A percentile compares a stretch with the other conserved stretches of the same genome.
Evolutionary conservation across 1,139 yeast genomes (phyloP).

Genomic region (Wickerhamomyces sp.): DNA sequence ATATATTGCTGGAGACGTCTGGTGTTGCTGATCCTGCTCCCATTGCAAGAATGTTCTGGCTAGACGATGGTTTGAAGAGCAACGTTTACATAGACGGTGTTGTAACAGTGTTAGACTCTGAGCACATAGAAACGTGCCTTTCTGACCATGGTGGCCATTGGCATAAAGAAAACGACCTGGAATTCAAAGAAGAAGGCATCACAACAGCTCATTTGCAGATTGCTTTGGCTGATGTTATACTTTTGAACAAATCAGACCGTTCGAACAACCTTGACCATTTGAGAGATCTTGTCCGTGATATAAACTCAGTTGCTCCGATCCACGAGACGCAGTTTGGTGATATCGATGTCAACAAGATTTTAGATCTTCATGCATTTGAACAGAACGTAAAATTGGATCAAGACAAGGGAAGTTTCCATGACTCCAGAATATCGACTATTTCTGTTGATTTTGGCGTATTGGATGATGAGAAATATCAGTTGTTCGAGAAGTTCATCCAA

Average conservation of each 20-base stretch:
- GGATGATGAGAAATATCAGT: constrained; percentile 29
- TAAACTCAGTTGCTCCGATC: constrained; percentile 69
- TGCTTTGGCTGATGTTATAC: constrained; percentile 79
- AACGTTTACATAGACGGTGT: constrained; percentile 90
- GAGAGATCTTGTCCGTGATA: constrained; percentile 37
- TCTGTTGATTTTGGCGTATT: constrained; percentile 50
- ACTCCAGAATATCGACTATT: constrained; percentile 61
- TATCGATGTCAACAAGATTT: constrained; percentile 54
- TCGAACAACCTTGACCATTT: constrained; percentile 29
- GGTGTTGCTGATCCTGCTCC: constrained; percentile 99
- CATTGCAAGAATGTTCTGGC: constrained; percentile 95
- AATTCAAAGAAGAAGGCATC: constrained; percentile 42
- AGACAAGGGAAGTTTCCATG: constrained; percentile 35
- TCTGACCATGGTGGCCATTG: constrained; percentile 71
- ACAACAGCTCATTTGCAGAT: constrained; percentile 89
- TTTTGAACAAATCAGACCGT: constrained; percentile 73
- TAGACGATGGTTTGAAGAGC: constrained; percentile 82
- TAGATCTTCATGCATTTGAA: constrained; percentile 82
- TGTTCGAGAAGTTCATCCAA: constrained; percentile 61
- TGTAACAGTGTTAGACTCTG: constrained; percentile 83
- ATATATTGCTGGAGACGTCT: constrained; percentile 87
- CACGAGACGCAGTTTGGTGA: constrained; percentile 70
- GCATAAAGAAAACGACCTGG: constrained; percentile 41
- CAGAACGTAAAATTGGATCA: constrained; percentile 32
- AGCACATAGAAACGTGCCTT: constrained; percentile 60